Evolutionary conservation across 2,329 filamentous ascomycete species (phyloP), one percentile per base, ranked within the genome.

Genomic region (Ilyonectria robusta): DNA sequence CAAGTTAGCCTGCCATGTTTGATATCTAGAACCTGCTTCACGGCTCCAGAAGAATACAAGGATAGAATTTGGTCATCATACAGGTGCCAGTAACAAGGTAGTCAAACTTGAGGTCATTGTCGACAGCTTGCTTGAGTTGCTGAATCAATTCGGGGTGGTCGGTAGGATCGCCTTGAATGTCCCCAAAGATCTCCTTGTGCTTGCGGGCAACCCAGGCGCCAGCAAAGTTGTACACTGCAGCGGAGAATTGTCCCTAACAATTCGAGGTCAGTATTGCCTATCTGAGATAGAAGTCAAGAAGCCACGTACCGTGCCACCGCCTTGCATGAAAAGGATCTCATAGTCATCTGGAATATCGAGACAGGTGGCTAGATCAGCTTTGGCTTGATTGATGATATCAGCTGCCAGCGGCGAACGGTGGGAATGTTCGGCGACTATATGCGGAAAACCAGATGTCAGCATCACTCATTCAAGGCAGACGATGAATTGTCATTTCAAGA

Each of bases 11-110:
- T 4, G 23, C 23, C 23, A 23, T 23, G 3, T 23, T 23, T 23
- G 23, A 23, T 23, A 23, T 23, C 23, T 23, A 4, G 23, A 23
- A 23, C 23, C 23, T 23, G 23, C 23, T 23, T 4, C 23, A 21
- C 23, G 23, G 23, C 4, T 23, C 23, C 23, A 23, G 23, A 23
- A 23, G 23, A 23, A 23, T 23, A 23, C 23, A 23, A 23, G 23
- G 23, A 23, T 23, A 23, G 3, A 23, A 23, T 3, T 23, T 23
- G 23, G 23, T 23, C 23, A 23, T 23, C 23, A 23, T 23, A 23
- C 23, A 98, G 60, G 92, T 90, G 59, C 95, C 95, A 3, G 95
- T 98, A 61, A 98, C 89, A 50, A 98, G 83, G 81, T 98, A 98
- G 81, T 98, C 95, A 50, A 97, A 80, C 83, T 92, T 93, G 72